Evolutionary conservation across 345 rosid species (phyloP).

Genomic region (Leavenworthia alabamica): DNA sequence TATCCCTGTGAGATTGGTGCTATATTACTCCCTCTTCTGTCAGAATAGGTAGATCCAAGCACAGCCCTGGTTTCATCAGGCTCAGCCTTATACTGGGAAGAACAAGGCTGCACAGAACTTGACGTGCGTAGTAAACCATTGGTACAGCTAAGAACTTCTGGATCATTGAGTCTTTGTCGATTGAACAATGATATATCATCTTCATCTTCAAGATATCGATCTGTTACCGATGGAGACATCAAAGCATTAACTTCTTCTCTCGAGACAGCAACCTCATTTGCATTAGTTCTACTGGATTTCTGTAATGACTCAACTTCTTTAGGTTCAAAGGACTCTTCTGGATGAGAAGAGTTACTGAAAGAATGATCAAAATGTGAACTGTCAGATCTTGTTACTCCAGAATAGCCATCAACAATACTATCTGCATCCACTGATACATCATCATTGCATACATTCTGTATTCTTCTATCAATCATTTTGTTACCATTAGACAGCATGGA

Average conservation of each 20-base stretch:
- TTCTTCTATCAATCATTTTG: slow-evolving; percentile 15
- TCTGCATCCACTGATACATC: slow-evolving; percentile 41
- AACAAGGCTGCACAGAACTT: slow-evolving; percentile 41
- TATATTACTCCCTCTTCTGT: slow-evolving; percentile 32
- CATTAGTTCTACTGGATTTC: slow-evolving; percentile 25
- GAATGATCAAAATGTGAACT: slow-evolving; percentile 32
- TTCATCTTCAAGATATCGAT: slow-evolving; percentile 42
- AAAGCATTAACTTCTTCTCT: slow-evolving; percentile 29
- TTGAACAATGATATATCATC: slow-evolving; percentile 67
- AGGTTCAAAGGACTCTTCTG: slow-evolving; percentile 29
- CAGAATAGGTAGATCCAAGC: slow-evolving; percentile 34
- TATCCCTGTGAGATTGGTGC: slow-evolving; percentile 39
- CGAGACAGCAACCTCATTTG: slow-evolving; percentile 24
- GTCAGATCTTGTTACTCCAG: slow-evolving; percentile 30
- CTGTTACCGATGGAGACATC: slow-evolving; percentile 20
- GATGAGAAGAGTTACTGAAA: slow-evolving; percentile 33
- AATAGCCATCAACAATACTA: slow-evolving; percentile 30
- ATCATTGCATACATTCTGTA: slow-evolving; percentile 29
- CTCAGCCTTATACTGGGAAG: slow-evolving; percentile 33
- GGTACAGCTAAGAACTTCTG: slow-evolving; percentile 48
- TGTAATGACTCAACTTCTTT: slow-evolving; percentile 30
- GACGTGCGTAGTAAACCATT: slow-evolving; percentile 37
- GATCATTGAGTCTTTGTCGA: slow-evolving; percentile 71
- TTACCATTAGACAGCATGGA: slow-evolving; percentile 13
- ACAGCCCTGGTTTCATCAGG: slow-evolving; percentile 28